Percentiles rank a stretch among this genome's conserved stretches.
Evolutionary conservation across 78 protist species (phyloP).

Genomic region (Dictyostelium capitatum): DNA sequence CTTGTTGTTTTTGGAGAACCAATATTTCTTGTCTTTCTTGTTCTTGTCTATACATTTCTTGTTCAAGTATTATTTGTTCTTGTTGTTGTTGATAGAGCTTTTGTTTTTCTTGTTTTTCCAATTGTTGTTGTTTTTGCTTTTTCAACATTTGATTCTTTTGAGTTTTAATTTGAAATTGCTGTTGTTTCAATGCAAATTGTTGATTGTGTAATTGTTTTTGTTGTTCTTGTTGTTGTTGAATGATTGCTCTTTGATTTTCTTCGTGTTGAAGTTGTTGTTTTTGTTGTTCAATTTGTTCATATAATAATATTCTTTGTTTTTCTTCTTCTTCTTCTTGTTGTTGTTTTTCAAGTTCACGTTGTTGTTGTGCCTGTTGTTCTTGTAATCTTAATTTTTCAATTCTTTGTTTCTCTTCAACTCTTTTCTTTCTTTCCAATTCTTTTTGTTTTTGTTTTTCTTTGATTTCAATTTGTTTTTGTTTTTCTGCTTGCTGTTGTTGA

Average conservation of each 20-base stretch:
- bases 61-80: background rate
- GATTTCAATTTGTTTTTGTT: slow-evolving; percentile 6
- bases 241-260: background rate
- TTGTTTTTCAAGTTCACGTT: background rate
- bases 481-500: background rate
- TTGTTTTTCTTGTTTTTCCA: background rate
- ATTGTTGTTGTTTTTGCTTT: background rate
- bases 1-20: background rate
- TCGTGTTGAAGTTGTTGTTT: background rate
- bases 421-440: slow-evolving; percentile 14
- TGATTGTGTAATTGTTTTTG: background rate
- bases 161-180: background rate
- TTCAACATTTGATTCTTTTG: slow-evolving; percentile 1
- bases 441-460: slow-evolving; percentile 3
- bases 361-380: background rate
- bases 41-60: background rate
- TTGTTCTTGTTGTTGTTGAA: background rate
- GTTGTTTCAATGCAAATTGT: background rate
- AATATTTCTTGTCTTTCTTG: background rate
- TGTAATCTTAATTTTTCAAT: background rate
- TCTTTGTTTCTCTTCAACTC: background rate
- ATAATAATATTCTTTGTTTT: background rate
- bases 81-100: background rate
- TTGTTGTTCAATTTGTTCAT: background rate
- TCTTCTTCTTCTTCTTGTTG: background rate